These are phyloP conservation scores for Termitomyces sp. DNA, from an alignment of 768 basidiomycete genomes.

Conservation along the genomic window DNA sequence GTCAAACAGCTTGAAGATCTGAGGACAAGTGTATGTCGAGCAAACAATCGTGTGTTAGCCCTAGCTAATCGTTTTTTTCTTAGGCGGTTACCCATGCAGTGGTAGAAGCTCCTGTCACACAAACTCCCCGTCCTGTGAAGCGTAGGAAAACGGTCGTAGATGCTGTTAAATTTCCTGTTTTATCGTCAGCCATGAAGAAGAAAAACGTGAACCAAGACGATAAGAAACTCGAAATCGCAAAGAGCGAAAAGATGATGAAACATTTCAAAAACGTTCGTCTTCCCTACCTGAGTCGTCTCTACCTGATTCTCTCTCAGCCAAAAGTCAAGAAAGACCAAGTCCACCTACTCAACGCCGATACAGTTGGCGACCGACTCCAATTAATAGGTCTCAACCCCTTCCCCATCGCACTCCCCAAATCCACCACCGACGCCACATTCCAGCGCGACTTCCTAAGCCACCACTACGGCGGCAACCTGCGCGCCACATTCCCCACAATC, in stretches of 20 bases:
- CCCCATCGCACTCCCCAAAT: slow-evolving; percentile 20
- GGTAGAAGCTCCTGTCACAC: not conserved
- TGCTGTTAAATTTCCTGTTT: not conserved
- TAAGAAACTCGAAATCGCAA: not conserved
- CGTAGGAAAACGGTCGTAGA: not conserved
- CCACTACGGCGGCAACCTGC: slow-evolving; percentile 29
- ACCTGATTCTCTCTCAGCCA: not conserved
- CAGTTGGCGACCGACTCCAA: slow-evolving; percentile 8
- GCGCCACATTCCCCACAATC: slow-evolving; percentile 22
- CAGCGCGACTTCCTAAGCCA: slow-evolving; percentile 23
- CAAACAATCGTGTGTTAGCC: not conserved
- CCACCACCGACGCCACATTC: slow-evolving; percentile 21
- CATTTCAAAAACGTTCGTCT: not conserved
- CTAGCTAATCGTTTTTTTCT: not conserved
- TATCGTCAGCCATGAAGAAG: not conserved
- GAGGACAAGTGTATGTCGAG: not conserved
- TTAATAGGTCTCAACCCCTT: slow-evolving; percentile 19
- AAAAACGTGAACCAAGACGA: not conserved
- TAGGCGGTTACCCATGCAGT: not conserved
- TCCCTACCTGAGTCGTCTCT: not conserved
- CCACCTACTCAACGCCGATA: not conserved
- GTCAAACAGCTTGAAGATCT: too few relatives aligned
- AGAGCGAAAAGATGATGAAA: not conserved
- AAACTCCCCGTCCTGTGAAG: not conserved
- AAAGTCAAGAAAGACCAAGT: not conserved